Conservation (phyloP, 306 rosid genomes). For the Rosa persica region DNA sequence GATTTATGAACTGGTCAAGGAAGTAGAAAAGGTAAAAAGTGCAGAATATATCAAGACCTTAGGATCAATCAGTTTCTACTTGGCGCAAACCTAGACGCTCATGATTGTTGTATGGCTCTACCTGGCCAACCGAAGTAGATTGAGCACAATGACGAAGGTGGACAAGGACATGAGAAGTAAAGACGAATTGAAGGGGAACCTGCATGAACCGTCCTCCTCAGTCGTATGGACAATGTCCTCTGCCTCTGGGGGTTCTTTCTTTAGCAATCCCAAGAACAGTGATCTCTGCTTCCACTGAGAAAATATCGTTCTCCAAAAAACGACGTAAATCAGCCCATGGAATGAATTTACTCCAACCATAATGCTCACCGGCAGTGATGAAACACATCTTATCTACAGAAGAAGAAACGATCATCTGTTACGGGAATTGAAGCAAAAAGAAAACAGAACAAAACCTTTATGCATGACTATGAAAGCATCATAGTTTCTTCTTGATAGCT, state of each 20-base stretch:
- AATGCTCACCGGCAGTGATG: neutral
- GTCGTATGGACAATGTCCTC: neutral
- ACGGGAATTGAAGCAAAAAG: neutral
- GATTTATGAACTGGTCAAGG: no score
- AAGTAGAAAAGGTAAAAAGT: neutral
- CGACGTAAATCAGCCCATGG: neutral
- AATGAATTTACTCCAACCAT: neutral
- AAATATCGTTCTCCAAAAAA: neutral
- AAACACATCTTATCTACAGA: neutral
- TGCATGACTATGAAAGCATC: neutral
- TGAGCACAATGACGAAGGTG: neutral
- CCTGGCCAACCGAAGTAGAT: neutral
- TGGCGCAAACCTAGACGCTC: neutral
- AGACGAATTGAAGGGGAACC: neutral
- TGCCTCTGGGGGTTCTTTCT: neutral
- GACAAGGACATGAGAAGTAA: neutral
- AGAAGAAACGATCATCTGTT: neutral
- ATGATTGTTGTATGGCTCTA: neutral
- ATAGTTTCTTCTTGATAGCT: neutral
- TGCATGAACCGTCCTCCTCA: neutral
- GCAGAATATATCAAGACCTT: neutral
- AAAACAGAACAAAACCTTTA: neutral
- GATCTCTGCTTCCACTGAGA: neutral
- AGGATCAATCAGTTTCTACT: neutral
- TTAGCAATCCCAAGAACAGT: neutral